Base-by-base conservation (phyloP, 148 eudicot genomes). In the Rhododendron vialii region DNA sequence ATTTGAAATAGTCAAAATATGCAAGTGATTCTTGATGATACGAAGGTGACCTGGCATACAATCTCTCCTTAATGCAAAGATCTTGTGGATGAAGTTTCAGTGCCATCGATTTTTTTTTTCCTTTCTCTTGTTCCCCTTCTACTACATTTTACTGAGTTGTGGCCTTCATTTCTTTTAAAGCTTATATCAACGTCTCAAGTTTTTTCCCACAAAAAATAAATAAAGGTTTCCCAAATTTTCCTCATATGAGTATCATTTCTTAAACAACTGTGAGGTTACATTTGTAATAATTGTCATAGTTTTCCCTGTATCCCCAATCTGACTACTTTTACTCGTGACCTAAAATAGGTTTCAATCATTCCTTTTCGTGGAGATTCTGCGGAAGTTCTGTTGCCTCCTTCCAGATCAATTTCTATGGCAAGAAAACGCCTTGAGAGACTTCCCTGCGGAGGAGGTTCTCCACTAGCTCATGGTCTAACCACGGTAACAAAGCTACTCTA, bases 361-460 rank as follows among this genome's bases (percentile, higher is more conserved):
- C 99, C 99, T 77, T 96, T 96, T 80, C 98, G 99, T 17, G 99
- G 99, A 83, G 99, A 96, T 89, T 84, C 92, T 67, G 99, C 99
- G 61, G 98, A 96, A 92, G 95, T 96, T 88, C 93, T 96, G 81
- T 90, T 96, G 83, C 99, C 99, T 85, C 99, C 99, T 87, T 96
- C 99, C 35, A 91, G 99, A 76, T 96, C 99, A 81, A 96, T 96
- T 89, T 86, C 99, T 50, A 96, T 96, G 99, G 99, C 99, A 65
- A 95, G 98, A 88, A 96, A 96, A 83, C 99, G 99, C 84, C 98
- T 96, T 9, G 99, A 96, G 92, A 96, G 92, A 88, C 99, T 96
- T 90, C 99, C 99, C 61, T 96, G 99, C 89, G 99, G 99, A 82
- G 99, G 99, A 81, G 99, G 99, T 85, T 96, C 99, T 82, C 99